Percentiles rank a stretch among this genome's conserved stretches.
Conservation (phyloP, 192 early-diverging fungal species). For the Entomortierella beljakovae region DNA sequence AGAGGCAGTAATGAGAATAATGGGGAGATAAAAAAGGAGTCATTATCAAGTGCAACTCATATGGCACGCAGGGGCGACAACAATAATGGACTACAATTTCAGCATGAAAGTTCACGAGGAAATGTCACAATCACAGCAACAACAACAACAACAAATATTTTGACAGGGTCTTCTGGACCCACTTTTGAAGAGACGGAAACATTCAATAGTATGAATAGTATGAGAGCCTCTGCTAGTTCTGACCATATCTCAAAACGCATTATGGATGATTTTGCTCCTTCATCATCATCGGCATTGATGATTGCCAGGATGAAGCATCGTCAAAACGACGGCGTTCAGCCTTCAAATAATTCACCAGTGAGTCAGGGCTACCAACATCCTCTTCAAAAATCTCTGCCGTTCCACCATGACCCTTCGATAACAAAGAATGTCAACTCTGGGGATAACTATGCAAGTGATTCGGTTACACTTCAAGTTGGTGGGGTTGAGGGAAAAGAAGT, state of each 20-base stretch:
- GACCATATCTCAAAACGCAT: constrained; percentile 6
- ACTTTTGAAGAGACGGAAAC: constrained; percentile 1
- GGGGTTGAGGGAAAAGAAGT: background rate
- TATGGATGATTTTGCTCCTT: constrained; percentile 13
- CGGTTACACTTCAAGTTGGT: background rate
- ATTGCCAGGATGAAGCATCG: background rate
- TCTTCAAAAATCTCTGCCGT: background rate
- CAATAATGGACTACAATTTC: background rate
- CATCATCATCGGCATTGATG: background rate
- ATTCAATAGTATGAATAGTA: constrained; percentile 5
- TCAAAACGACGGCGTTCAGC: background rate
- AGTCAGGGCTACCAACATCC: no score
- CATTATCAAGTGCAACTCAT: background rate
- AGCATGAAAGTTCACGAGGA: background rate
- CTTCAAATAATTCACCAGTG: background rate
- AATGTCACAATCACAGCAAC: constrained; percentile 16
- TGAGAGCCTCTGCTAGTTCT: constrained; percentile 4
- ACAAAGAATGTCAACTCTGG: background rate
- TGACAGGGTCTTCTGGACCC: constrained; percentile 16
- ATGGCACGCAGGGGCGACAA: background rate
- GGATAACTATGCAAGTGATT: background rate
- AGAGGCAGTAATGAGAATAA: background rate
- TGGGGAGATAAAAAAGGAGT: background rate
- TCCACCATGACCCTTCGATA: background rate
- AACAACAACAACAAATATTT: constrained; percentile 13